Percentiles rank a stretch among this genome's conserved stretches.
phyloP scores from a whole-genome alignment of 2,329 filamentous ascomycete species.

The Plenodomus biglobosus region DNA sequence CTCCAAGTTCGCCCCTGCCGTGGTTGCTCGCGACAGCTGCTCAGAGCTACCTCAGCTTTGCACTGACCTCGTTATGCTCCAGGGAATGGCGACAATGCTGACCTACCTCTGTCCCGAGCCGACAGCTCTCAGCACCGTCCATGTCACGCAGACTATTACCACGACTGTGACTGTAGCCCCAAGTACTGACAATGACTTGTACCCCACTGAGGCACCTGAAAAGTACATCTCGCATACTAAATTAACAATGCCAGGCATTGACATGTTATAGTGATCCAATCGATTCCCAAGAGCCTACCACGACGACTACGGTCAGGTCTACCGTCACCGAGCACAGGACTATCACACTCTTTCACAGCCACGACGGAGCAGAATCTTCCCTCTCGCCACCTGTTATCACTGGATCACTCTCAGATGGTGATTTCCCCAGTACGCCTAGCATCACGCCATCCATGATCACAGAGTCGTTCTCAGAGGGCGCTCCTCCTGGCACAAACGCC shows the following conservation, averaged over 20 bases:
- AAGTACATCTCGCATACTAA: neutral
- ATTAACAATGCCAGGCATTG: neutral
- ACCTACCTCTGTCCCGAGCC: constrained; percentile 27
- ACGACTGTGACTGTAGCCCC: constrained; percentile 18
- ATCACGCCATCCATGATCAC: neutral
- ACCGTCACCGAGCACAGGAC: constrained; percentile 16
- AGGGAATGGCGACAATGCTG: constrained; percentile 18
- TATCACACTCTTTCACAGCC: constrained; percentile 7
- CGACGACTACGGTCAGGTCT: constrained; percentile 19
- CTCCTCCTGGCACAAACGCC: neutral
- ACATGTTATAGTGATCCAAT: neutral
- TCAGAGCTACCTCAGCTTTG: constrained; percentile 22
- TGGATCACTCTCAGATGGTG: neutral
- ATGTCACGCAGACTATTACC: constrained; percentile 18
- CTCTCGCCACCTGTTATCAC: neutral
- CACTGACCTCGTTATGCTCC: constrained; percentile 19
- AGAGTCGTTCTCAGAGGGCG: neutral
- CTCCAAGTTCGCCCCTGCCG: constrained; percentile 1
- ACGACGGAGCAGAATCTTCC: neutral
- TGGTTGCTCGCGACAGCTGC: constrained; percentile 14
- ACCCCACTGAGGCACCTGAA: neutral
- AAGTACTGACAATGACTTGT: neutral
- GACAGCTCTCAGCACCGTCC: constrained; percentile 11
- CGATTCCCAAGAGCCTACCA: constrained; percentile 9
- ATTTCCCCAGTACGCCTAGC: neutral